Conservation (phyloP, 1,284 basidiomycete genomes). For the Tremellales sp. region DNA sequence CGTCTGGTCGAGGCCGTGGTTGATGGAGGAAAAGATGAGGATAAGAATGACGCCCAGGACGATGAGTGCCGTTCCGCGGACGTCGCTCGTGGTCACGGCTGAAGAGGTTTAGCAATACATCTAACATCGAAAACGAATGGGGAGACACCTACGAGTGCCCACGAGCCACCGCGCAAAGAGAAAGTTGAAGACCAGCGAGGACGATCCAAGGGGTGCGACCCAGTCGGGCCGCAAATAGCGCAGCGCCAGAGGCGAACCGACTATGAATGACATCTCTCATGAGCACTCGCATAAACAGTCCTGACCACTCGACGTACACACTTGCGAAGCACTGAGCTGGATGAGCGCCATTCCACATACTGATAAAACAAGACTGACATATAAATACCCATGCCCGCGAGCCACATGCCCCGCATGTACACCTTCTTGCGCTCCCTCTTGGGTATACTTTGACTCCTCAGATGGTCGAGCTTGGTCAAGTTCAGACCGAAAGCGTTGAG, state of each 20-base stretch:
- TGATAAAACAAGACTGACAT: slow-evolving; percentile 34
- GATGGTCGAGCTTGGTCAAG: slow-evolving; percentile 49
- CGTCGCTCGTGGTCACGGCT: slow-evolving; percentile 47
- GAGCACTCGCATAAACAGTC: neutral
- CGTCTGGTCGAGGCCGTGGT: slow-evolving; percentile 46
- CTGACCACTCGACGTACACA: slow-evolving; percentile 32
- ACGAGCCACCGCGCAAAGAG: slow-evolving; percentile 49
- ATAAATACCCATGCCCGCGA: slow-evolving; percentile 48
- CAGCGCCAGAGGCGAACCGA: slow-evolving; percentile 48
- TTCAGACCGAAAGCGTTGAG: slow-evolving; percentile 49
- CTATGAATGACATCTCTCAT: slow-evolving; percentile 14
- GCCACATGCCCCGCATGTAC: slow-evolving; percentile 45
- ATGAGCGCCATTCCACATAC: slow-evolving; percentile 8
- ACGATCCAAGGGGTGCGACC: slow-evolving; percentile 48
- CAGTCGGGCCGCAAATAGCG: slow-evolving; percentile 49
- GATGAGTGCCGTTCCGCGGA: slow-evolving; percentile 47
- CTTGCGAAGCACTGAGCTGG: slow-evolving; percentile 38
- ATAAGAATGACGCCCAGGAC: slow-evolving; percentile 49
- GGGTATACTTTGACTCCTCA: slow-evolving; percentile 40
- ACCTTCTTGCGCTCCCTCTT: slow-evolving; percentile 39
- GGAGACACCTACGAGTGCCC: slow-evolving; percentile 42
- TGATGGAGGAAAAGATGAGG: slow-evolving; percentile 48
- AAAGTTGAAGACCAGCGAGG: slow-evolving; percentile 49
- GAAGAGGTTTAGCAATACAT: slow-evolving; percentile 7
- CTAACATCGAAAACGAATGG: neutral